Base-by-base conservation (phyloP, 2,329 filamentous ascomycete genomes). In the Leptographium wingfieldii region DNA sequence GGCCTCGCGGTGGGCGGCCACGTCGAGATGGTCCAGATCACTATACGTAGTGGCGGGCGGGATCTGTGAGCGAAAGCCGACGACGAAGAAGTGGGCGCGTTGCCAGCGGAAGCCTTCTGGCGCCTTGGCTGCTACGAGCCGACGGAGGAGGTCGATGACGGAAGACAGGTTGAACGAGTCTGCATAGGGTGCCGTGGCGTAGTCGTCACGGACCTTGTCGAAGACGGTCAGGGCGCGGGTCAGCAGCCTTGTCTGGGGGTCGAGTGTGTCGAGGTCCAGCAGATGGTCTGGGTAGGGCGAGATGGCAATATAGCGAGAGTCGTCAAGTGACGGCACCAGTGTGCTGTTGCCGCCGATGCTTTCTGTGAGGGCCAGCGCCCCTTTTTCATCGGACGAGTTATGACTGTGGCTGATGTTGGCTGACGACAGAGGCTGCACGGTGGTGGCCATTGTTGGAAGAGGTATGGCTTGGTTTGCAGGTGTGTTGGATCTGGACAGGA, bases 261-360 rank as follows among this genome's bases (percentile, higher is more conserved):
- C 79, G 7, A 95, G 77, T 3, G 78, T 83, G 54, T 77, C 72
- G 60, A 96, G 78, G 68, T 92, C 83, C 40, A 95, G 82, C 56
- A 89, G 81, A 70, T 95, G 90, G 3, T 80, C 76, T 33, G 75
- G 71, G 70, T 96, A 95, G 0, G 90, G 90, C 0, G 91, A 95
- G 63, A 85, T 80, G 49, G 87, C 76, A 53, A 94, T 73, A 66
- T 70, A 74, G 27, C 64, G 64, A 3, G 48, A 12, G 43, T 9
- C 33, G 43, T 29, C n/a, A 11, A 35, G 9, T 9, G 33, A 35
- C 38, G 38, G 12, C 12, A 14, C 14, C 38, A 9, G 12, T 16
- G 38, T 40, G 38, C 35, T 38, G 35, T 38, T 14, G 35, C 35
- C 12, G 35, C 7, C 35, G 35, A 10, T 14, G 35, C 38, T 16